These are phyloP conservation scores for Hypoxylon rubiginosum DNA, from an alignment of 2,329 filamentous ascomycete genomes.

Conservation along the genomic window DNA sequence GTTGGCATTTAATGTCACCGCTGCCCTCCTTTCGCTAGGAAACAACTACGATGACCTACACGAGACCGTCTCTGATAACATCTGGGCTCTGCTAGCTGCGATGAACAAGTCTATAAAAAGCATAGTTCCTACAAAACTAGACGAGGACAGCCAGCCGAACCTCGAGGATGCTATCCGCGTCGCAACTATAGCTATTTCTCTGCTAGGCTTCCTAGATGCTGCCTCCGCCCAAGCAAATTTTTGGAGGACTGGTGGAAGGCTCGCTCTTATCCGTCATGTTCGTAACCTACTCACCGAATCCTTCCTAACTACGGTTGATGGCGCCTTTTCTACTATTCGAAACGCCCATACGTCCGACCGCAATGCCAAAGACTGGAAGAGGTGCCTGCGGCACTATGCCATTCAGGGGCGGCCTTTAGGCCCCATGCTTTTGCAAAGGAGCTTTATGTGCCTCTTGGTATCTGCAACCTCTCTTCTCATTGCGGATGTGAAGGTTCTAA, in stretches of 20 bases:
- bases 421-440: constrained; percentile 90
- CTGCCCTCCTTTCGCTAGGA: constrained; percentile 85
- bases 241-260: constrained; percentile 81
- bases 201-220: constrained; percentile 92
- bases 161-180: constrained; percentile 76
- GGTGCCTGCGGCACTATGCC: constrained; percentile 85
- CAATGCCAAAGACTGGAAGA: constrained; percentile 86
- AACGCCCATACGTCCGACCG: constrained; percentile 78
- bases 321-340: constrained; percentile 89
- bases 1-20: constrained; percentile 82
- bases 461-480: constrained; percentile 82
- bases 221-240: constrained; percentile 83
- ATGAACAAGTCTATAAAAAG: constrained; percentile 74
- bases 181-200: constrained; percentile 82
- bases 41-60: constrained; percentile 78
- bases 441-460: constrained; percentile 87
- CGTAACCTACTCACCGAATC: constrained; percentile 82
- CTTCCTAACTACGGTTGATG: constrained; percentile 89
- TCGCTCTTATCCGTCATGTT: constrained; percentile 79
- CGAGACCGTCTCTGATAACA: constrained; percentile 72
- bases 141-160: constrained; percentile 69
- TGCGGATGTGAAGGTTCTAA: constrained; percentile 70
- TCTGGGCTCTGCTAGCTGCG: constrained; percentile 79
- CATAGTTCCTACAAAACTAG: constrained; percentile 66
- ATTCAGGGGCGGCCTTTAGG: constrained; percentile 84